Evolutionary conservation across 2,329 filamentous ascomycete species (phyloP).

Genomic region (Pleomassaria siparia): DNA sequence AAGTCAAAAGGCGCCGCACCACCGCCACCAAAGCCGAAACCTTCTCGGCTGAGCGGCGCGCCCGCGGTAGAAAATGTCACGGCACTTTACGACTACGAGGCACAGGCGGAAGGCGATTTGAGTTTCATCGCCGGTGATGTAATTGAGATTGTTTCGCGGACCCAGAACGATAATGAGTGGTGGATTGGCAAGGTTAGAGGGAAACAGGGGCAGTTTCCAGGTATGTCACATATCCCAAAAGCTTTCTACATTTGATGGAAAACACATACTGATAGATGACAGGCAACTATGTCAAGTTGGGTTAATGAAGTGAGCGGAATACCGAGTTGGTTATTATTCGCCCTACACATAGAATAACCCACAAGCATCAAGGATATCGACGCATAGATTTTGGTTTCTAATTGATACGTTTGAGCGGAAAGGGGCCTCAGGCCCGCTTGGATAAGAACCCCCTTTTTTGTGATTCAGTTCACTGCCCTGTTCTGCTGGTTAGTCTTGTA

Average conservation of each 20-base stretch:
- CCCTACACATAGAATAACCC: background rate
- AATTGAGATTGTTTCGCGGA: constrained; percentile 83
- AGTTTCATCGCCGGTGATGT: constrained; percentile 86
- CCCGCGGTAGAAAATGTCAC: constrained; percentile 77
- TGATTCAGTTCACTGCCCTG: background rate
- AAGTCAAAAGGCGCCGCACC: constrained; percentile 53
- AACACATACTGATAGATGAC: constrained; percentile 8
- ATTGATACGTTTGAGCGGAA: constrained; percentile 8
- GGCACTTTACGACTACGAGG: constrained; percentile 93
- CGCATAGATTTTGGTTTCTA: background rate
- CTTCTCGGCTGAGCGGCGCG: constrained; percentile 67
- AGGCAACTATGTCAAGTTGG: constrained; percentile 48
- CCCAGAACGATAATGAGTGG: constrained; percentile 95
- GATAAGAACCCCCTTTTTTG: background rate
- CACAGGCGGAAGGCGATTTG: constrained; percentile 90
- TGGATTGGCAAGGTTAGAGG: constrained; percentile 83
- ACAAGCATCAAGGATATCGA: constrained; percentile 1
- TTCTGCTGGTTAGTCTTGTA: background rate
- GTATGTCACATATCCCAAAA: too few species aligned
- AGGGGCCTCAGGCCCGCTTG: background rate
- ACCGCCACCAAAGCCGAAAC: constrained; percentile 62
- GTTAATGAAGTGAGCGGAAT: constrained; percentile 5
- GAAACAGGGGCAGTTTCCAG: constrained; percentile 89
- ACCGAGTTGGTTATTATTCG: constrained; percentile 5
- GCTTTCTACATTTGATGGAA: background rate